Evolutionary conservation across 2,329 filamentous ascomycete genomes (phyloP).

Genomic region (Calycina herbarum): DNA sequence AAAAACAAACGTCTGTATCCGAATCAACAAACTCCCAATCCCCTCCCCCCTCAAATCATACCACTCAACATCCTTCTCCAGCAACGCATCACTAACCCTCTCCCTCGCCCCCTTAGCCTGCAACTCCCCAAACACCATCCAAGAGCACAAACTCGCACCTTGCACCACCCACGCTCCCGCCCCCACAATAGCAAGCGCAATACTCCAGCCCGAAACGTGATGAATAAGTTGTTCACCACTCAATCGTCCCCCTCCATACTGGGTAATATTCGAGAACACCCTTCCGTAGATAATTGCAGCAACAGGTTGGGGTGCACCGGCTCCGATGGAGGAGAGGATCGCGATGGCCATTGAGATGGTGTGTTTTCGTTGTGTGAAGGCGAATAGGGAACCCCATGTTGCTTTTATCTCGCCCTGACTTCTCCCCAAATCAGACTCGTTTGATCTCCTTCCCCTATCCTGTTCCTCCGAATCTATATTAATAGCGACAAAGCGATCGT

Average conservation of each 20-base stretch:
- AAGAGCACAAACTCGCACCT: slow-evolving; percentile 65
- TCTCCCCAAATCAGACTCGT: background rate
- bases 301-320: slow-evolving; percentile 63
- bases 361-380: slow-evolving; percentile 68
- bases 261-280: slow-evolving; percentile 70
- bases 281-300: slow-evolving; percentile 71
- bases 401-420: slow-evolving; percentile 10
- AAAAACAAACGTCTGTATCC: slow-evolving; percentile 67
- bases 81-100: slow-evolving; percentile 64
- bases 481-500: background rate
- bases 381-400: slow-evolving; percentile 55
- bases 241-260: slow-evolving; percentile 59
- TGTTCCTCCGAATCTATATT: background rate
- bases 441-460: background rate
- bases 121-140: slow-evolving; percentile 78
- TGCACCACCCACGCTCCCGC: slow-evolving; percentile 66
- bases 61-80: slow-evolving; percentile 78
- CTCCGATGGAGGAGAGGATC: slow-evolving; percentile 54
- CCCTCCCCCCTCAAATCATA: slow-evolving; percentile 75
- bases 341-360: slow-evolving; percentile 54
- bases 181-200: slow-evolving; percentile 65
- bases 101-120: slow-evolving; percentile 69
- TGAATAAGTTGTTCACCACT: slow-evolving; percentile 52
- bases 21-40: slow-evolving; percentile 67
- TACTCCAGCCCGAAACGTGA: slow-evolving; percentile 58